phyloP scores from a whole-genome alignment of 164 flowering plant species.

The Protea cynaroides region DNA sequence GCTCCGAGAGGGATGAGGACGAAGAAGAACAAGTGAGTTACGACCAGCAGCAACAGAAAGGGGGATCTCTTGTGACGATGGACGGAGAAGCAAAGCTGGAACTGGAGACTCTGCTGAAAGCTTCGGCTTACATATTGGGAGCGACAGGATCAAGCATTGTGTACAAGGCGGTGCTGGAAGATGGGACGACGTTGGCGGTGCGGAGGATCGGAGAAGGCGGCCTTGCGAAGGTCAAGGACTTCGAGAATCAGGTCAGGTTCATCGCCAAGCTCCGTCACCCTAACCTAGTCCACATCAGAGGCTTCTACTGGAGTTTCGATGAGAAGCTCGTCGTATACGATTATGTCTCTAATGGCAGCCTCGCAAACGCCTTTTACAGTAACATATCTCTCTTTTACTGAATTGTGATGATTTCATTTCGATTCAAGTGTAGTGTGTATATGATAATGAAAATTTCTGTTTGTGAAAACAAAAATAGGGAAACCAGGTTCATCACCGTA shows the following conservation, averaged over 20 bases:
- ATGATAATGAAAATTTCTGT: too few relatives aligned
- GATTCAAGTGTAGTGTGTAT: too few relatives aligned
- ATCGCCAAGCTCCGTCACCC: conserved; percentile 83
- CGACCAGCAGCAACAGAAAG: conserved; percentile 18
- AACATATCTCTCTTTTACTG: conserved; percentile 28
- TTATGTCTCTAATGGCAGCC: conserved; percentile 84
- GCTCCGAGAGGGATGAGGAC: conserved; percentile 15
- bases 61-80: conserved; percentile 57
- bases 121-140: conserved; percentile 89
- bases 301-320: conserved; percentile 86
- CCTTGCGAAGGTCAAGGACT: conserved; percentile 64
- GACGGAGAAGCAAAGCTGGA: conserved; percentile 78
- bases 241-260: conserved; percentile 64
- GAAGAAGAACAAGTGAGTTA: conserved; percentile 15
- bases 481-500: conserved; percentile 79
- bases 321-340: conserved; percentile 95
- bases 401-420: too few relatives aligned
- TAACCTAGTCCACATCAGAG: conserved; percentile 72
- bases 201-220: conserved; percentile 69
- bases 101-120: conserved; percentile 74
- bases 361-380: conserved; percentile 82
- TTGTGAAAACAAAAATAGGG: too few relatives aligned
- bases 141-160: conserved; percentile 84
- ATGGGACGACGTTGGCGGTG: conserved; percentile 69
- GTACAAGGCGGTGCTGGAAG: conserved; percentile 83